A percentile compares a stretch with the other conserved stretches of the same genome.
phyloP scores from a whole-genome alignment of 202 grass and related monocot genomes.

The Brachypodium distachyon region DNA sequence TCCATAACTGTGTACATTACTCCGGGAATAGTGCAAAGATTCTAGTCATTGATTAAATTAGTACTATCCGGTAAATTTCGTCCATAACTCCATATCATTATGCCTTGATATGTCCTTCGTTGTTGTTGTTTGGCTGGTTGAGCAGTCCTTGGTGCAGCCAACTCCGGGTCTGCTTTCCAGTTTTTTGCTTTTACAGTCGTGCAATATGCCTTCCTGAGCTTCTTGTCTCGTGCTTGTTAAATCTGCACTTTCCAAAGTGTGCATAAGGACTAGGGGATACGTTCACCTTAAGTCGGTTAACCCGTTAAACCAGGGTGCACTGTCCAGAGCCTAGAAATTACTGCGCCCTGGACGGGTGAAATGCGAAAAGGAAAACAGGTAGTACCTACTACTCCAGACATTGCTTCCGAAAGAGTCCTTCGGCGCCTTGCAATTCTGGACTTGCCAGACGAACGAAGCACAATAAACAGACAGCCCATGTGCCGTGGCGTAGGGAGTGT shows the following conservation, averaged over 20 bases:
- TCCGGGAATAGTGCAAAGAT: not conserved
- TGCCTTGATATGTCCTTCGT: not conserved
- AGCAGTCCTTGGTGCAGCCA: not conserved
- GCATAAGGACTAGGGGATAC: not conserved
- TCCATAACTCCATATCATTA: not conserved
- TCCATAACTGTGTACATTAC: conserved; percentile 14
- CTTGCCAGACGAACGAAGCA: not conserved
- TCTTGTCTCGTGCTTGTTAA: not conserved
- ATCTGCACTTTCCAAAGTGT: not conserved
- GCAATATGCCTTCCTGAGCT: not conserved
- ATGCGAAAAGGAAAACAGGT: not conserved
- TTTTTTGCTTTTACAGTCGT: not conserved
- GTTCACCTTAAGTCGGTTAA: no score
- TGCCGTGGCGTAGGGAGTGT: conserved; percentile 18
- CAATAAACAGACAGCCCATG: conserved; percentile 42
- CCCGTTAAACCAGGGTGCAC: no score
- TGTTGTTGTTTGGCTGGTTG: not conserved
- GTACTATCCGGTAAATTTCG: not conserved
- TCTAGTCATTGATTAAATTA: conserved; percentile 5
- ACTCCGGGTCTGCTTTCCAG: not conserved
- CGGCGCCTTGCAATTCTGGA: not conserved
- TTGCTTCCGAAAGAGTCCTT: not conserved
- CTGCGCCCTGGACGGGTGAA: not conserved
- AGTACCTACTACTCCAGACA: not conserved
- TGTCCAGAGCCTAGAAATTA: not conserved